phyloP scores from a whole-genome alignment of 495 filamentous ascomycete genomes.

The Daldinia bambusicola region DNA sequence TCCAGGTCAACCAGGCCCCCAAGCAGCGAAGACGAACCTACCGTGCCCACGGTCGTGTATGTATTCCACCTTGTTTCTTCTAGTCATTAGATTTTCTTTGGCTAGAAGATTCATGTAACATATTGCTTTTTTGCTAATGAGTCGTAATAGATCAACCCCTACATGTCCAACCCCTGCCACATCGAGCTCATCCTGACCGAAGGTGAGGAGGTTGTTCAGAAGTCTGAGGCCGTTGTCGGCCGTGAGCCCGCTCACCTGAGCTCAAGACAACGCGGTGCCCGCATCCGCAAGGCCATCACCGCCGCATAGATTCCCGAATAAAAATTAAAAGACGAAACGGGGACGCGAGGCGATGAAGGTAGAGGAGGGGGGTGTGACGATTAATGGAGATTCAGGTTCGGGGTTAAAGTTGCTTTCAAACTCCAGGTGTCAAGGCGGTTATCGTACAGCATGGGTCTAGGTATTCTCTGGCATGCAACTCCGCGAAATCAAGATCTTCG shows the following conservation, averaged over 20 bases:
- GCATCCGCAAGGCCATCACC: constrained; percentile 80
- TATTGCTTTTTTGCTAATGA: constrained; percentile 25
- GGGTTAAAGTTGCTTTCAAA: constrained; percentile 50
- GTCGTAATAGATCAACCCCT: constrained; percentile 87
- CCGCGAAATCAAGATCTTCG: constrained; percentile 50
- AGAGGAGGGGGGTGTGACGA: constrained; percentile 37
- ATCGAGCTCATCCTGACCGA: constrained; percentile 99
- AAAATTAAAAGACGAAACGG: not conserved
- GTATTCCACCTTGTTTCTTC: constrained; percentile 51
- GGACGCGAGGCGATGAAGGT: constrained; percentile 8
- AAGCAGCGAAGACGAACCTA: constrained; percentile 98
- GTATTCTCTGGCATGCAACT: constrained; percentile 51
- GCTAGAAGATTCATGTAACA: not conserved
- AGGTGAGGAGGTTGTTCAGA: constrained; percentile 89
- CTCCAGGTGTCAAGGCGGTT: constrained; percentile 53
- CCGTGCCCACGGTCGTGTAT: constrained; percentile 99
- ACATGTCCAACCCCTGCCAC: constrained; percentile 99
- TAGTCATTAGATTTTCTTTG: not conserved
- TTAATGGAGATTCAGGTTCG: constrained; percentile 40
- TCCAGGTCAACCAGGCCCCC: constrained; percentile 99
- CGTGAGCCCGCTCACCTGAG: constrained; percentile 72
- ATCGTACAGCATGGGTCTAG: constrained; percentile 52
- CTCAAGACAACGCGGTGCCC: constrained; percentile 87
- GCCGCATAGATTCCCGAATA: constrained; percentile 66
- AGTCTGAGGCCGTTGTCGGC: constrained; percentile 72